phyloP scores from a whole-genome alignment of 805 yeast species.

The Spathaspora hagerdaliae region DNA sequence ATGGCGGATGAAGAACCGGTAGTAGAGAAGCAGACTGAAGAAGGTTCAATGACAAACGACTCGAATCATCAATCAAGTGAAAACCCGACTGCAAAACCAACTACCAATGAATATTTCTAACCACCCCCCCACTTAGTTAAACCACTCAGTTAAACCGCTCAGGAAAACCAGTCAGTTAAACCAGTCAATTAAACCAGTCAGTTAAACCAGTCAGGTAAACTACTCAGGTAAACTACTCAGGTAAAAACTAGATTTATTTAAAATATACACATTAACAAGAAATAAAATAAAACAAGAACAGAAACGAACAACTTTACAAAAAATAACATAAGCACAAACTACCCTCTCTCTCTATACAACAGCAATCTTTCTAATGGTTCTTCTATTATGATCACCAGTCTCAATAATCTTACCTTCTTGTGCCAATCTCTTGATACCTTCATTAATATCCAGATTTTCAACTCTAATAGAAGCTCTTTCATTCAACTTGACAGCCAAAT shows the following conservation, averaged over 20 bases:
- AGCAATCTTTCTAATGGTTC: slow-evolving; percentile 43
- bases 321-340: no score
- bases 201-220: no score
- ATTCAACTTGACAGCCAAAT: slow-evolving; percentile 56
- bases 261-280: neutral
- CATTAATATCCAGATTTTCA: slow-evolving; percentile 68
- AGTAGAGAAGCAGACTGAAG: neutral
- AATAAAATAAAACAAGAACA: neutral
- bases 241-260: neutral
- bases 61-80: no score
- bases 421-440: slow-evolving; percentile 60
- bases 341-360: slow-evolving; percentile 3
- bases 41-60: slow-evolving; percentile 1
- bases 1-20: slow-evolving; percentile 21
- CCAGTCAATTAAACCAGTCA: no score
- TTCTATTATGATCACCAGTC: slow-evolving; percentile 67
- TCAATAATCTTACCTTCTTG: slow-evolving; percentile 68
- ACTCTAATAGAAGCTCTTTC: slow-evolving; percentile 62
- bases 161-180: no score
- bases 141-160: no score
- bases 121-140: no score
- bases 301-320: slow-evolving; percentile 3
- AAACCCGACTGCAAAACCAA: no score
- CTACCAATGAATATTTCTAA: no score
- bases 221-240: no score